These are phyloP conservation scores for Euphorbia tirucalli DNA, from an alignment of 345 rosid species.

Conservation along the genomic window DNA sequence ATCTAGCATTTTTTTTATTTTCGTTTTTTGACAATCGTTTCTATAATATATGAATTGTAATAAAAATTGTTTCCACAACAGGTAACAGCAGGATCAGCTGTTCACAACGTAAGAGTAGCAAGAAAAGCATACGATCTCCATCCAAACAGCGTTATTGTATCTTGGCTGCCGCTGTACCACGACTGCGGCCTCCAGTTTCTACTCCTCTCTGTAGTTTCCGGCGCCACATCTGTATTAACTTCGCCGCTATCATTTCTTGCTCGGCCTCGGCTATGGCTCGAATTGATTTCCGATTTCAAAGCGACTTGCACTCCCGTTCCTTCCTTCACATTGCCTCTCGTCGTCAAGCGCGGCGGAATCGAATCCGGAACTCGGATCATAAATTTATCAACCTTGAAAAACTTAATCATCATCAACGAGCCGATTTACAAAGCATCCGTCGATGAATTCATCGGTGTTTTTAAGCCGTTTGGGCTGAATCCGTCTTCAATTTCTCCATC, in stretches of 20 bases:
- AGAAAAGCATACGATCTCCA: slow-evolving; percentile 56
- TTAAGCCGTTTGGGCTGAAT: slow-evolving; percentile 39
- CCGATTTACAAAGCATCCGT: slow-evolving; percentile 44
- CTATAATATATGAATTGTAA: no score
- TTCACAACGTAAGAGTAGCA: slow-evolving; percentile 58
- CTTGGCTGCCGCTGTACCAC: slow-evolving; percentile 70
- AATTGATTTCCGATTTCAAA: slow-evolving; percentile 44
- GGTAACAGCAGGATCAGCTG: slow-evolving; percentile 60
- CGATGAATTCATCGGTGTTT: slow-evolving; percentile 43
- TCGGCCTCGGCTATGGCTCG: slow-evolving; percentile 60
- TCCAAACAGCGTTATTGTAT: slow-evolving; percentile 45
- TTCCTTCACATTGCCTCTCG: slow-evolving; percentile 57
- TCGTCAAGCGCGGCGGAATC: slow-evolving; percentile 48
- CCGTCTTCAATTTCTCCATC: slow-evolving; percentile 55
- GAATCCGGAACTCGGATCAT: slow-evolving; percentile 22
- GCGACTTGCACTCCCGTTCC: slow-evolving; percentile 67
- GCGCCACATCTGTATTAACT: slow-evolving; percentile 55
- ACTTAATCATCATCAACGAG: slow-evolving; percentile 56
- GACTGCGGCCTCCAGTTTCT: slow-evolving; percentile 67
- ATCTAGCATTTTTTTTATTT: no score
- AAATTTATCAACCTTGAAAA: slow-evolving; percentile 41
- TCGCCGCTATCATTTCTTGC: slow-evolving; percentile 39
- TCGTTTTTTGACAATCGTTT: no score
- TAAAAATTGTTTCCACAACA: no score
- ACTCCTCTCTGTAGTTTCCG: slow-evolving; percentile 45